These are phyloP conservation scores for Neurospora sp. DNA, from an alignment of 495 filamentous ascomycete species.

Conservation along the genomic window DNA sequence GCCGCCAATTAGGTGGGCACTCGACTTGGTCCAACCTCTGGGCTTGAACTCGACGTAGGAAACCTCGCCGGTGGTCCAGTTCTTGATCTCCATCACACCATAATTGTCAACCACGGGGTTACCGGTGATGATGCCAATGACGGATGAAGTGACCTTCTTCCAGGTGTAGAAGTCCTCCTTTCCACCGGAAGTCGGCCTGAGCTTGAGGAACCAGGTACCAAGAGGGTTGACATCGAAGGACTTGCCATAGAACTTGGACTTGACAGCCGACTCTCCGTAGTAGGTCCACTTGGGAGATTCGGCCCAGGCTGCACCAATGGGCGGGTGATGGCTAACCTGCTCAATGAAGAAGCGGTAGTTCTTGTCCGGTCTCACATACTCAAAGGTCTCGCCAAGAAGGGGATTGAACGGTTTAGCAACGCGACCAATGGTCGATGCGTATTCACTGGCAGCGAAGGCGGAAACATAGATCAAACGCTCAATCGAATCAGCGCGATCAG, in stretches of 20 bases:
- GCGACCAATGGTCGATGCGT: slow-evolving; percentile 90
- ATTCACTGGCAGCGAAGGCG: slow-evolving; percentile 90
- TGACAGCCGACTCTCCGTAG: slow-evolving; percentile 93
- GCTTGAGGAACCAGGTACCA: slow-evolving; percentile 90
- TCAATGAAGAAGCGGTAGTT: slow-evolving; percentile 97
- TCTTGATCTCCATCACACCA: slow-evolving; percentile 93
- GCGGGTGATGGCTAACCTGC: slow-evolving; percentile 97
- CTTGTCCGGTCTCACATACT: slow-evolving; percentile 91
- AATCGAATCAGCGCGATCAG: slow-evolving; percentile 72
- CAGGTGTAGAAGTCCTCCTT: slow-evolving; percentile 89
- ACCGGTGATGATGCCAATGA: slow-evolving; percentile 94
- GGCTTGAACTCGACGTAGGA: slow-evolving; percentile 92
- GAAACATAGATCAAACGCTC: slow-evolving; percentile 96
- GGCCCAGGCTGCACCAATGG: slow-evolving; percentile 86
- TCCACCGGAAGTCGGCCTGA: slow-evolving; percentile 67
- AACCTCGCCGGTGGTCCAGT: slow-evolving; percentile 86
- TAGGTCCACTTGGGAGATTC: slow-evolving; percentile 95
- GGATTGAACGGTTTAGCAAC: slow-evolving; percentile 98
- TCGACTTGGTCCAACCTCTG: slow-evolving; percentile 87
- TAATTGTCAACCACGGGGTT: slow-evolving; percentile 98
- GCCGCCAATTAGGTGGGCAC: slow-evolving; percentile 76
- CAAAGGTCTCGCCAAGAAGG: slow-evolving; percentile 90
- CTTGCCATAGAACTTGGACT: slow-evolving; percentile 95
- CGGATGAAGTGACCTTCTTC: slow-evolving; percentile 98
- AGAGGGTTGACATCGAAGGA: slow-evolving; percentile 95